Evolutionary conservation across 805 yeast genomes (phyloP), one percentile per base, ranked within the genome.

Genomic region (Nakazawaea wickerhamii): DNA sequence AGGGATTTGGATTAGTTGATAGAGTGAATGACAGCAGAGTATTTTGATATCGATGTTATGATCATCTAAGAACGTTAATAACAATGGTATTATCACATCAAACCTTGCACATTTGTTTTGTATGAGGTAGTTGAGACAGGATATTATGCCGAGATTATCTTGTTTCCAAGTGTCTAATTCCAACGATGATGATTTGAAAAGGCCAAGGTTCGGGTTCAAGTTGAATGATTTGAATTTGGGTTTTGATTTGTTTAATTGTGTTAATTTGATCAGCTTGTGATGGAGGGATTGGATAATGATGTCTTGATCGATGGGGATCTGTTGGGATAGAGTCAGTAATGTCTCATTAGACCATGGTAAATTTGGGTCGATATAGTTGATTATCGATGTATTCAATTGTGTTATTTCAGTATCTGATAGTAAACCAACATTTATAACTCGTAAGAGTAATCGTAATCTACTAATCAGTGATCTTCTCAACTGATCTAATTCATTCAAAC

Each of bases 1-100:
- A 2, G 26, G 15, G 4, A 18, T 22, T 5, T 34, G 6, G 6
- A 10, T 2, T 11, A 43, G n/a, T 10, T 21, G 11, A 4, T n/a
- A 11, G 30, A 43, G 31, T 21, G 39, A n/a, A 5, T 27, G 4
- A 30, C 46, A 43, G 13, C 43, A 20, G 19, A 18, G 17, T 6
- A 27, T 25, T 35, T 38, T 43, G 10, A 43, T 30, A 4, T 18
- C n/a, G 14, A 36, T 20, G 3, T 44, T 38, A 36, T 44, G 47
- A 25, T 44, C 44, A 21, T 44, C 47, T n/a, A 44, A 5, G 23
- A 37, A 40, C 15, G 32, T 40, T 14, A 44, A 27, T 9, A 44
- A 15, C 18, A 40, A 32, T 7, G 44, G 30, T 2, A 32, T 22
- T 2, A 40, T 20, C 5, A 44, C 25, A 15, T 17, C 14, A 9